A percentile compares a stretch with the other conserved stretches of the same genome.
Evolutionary conservation across 2,329 filamentous ascomycete genomes (phyloP).

Genomic region (Remersonia thermophila): DNA sequence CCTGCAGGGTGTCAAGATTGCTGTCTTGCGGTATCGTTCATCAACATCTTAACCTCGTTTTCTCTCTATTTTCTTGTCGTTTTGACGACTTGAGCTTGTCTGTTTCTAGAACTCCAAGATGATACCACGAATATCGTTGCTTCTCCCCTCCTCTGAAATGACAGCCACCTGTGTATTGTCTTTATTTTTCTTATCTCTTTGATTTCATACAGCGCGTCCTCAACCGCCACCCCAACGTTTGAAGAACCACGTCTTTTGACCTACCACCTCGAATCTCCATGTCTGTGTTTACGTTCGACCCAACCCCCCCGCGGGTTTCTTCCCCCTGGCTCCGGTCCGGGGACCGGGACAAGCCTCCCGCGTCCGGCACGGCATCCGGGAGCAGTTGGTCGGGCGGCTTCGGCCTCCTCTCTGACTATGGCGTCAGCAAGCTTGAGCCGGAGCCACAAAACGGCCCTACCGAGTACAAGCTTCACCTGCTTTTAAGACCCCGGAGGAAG

Average conservation of each 20-base stretch:
- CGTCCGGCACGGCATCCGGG: slow-evolving; percentile 17
- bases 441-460: slow-evolving; percentile 91
- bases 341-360: slow-evolving; percentile 26
- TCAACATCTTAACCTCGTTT: slow-evolving; percentile 2
- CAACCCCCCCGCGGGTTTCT: slow-evolving; percentile 73
- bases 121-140: slow-evolving; percentile 26
- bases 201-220: background rate
- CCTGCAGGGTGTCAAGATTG: too few species aligned
- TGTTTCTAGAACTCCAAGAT: slow-evolving; percentile 22
- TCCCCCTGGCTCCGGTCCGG: slow-evolving; percentile 73
- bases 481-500: slow-evolving; percentile 64
- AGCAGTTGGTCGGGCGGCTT: slow-evolving; percentile 21
- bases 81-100: slow-evolving; percentile 3
- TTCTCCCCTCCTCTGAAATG: slow-evolving; percentile 13
- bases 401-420: slow-evolving; percentile 45
- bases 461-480: slow-evolving; percentile 90
- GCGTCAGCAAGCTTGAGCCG: slow-evolving; percentile 65
- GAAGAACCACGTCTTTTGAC: background rate
- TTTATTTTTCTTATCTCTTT: slow-evolving; percentile 5
- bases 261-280: slow-evolving; percentile 31
- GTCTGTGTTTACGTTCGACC: slow-evolving; percentile 91
- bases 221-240: too few species aligned
- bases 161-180: slow-evolving; percentile 18
- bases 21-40: background rate
- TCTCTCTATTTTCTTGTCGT: background rate